Evolutionary conservation across 768 basidiomycete species (phyloP).

Genomic region (Ramaria sp.): DNA sequence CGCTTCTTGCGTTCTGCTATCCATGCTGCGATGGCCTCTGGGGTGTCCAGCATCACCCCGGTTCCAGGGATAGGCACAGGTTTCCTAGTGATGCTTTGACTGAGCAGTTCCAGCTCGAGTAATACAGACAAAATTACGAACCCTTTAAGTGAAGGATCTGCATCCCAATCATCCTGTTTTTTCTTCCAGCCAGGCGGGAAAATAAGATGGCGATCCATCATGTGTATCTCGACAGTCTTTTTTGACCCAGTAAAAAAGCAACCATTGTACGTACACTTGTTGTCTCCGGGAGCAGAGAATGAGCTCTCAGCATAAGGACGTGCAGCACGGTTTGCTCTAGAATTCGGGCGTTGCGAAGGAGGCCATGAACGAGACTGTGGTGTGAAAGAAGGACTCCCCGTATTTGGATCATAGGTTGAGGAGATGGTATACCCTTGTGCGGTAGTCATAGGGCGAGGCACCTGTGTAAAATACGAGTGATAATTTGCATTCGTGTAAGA

Average conservation of each 20-base stretch:
- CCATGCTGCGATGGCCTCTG: conserved; percentile 78
- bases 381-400: not conserved
- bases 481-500: conserved; percentile 35
- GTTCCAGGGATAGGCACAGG: conserved; percentile 72
- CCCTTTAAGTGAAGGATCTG: conserved; percentile 77
- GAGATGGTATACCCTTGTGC: conserved; percentile 29
- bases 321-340: conserved; percentile 11
- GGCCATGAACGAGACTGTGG: not conserved
- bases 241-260: conserved; percentile 62
- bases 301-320: conserved; percentile 16
- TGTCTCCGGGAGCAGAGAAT: conserved; percentile 59
- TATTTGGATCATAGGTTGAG: conserved; percentile 24
- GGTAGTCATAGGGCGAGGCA: conserved; percentile 17
- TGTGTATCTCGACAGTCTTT: conserved; percentile 66
- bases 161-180: conserved; percentile 61
- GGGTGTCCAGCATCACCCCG: conserved; percentile 62
- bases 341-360: not conserved
- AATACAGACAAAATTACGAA: conserved; percentile 20
- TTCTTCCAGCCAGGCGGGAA: conserved; percentile 67
- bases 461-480: conserved; percentile 39
- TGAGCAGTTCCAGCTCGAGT: not conserved
- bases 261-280: conserved; percentile 47
- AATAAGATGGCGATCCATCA: conserved; percentile 86
- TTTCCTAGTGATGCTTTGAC: conserved; percentile 37
- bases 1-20: conserved; percentile 78